Conservation (phyloP, 129 eudicot species). For the carrot (Daucus carota) region DNA sequence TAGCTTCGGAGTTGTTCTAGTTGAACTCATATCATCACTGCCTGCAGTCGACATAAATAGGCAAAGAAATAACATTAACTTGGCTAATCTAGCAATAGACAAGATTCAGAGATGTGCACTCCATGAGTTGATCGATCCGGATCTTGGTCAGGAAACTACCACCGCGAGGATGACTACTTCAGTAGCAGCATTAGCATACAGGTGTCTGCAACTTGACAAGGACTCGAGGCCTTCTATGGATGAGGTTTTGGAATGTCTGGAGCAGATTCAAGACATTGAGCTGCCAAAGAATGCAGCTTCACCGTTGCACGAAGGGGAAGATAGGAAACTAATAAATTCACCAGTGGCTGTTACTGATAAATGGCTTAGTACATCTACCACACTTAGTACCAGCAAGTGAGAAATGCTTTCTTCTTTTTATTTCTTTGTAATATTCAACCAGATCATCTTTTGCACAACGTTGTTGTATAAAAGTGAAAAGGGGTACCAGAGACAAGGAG, state of each 20-base stretch:
- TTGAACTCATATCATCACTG: slow-evolving; percentile 50
- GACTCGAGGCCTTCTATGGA: slow-evolving; percentile 54
- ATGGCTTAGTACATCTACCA: slow-evolving; percentile 47
- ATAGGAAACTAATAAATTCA: slow-evolving; percentile 19
- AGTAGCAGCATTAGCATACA: slow-evolving; percentile 51
- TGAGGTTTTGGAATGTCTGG: slow-evolving; percentile 33
- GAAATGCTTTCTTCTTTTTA: background rate
- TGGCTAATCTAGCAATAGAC: slow-evolving; percentile 40
- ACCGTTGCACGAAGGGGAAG: slow-evolving; percentile 33
- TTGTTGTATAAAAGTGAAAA: background rate
- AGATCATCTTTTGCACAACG: background rate
- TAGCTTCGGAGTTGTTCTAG: slow-evolving; percentile 52
- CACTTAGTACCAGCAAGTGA: slow-evolving; percentile 26
- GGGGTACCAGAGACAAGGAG: background rate
- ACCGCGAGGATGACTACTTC: slow-evolving; percentile 39
- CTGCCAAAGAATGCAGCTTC: slow-evolving; percentile 9
- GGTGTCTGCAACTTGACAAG: slow-evolving; percentile 45
- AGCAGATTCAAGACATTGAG: slow-evolving; percentile 27
- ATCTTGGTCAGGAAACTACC: slow-evolving; percentile 35
- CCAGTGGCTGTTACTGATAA: slow-evolving; percentile 39
- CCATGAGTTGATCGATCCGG: slow-evolving; percentile 34
- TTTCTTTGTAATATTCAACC: background rate
- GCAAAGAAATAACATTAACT: slow-evolving; percentile 38
- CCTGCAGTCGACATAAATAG: slow-evolving; percentile 48
- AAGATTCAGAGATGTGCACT: slow-evolving; percentile 39